Percentiles rank a stretch among this genome's conserved stretches.
These are phyloP conservation scores for Gossypium davidsonii DNA, from an alignment of 441 rosid genomes.

Conservation along the genomic window DNA sequence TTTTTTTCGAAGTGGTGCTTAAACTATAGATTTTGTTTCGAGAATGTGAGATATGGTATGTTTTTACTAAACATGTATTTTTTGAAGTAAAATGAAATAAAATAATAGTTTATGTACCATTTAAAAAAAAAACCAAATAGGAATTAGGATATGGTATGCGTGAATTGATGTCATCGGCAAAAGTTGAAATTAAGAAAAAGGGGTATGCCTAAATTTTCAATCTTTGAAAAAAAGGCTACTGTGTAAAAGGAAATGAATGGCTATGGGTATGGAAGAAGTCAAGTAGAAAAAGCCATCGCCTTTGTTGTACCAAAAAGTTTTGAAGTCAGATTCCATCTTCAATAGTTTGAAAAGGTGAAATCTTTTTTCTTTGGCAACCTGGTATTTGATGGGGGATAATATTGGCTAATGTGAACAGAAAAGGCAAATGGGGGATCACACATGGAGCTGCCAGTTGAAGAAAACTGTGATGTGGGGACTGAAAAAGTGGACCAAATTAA, in stretches of 20 bases:
- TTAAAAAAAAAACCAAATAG: too few species aligned
- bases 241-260: background rate
- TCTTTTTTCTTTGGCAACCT: background rate
- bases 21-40: too few species aligned
- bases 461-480: background rate
- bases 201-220: background rate
- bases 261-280: background rate
- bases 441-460: constrained; percentile 3
- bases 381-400: background rate
- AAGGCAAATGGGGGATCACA: background rate
- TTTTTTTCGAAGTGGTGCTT: too few species aligned
- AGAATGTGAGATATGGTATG: too few species aligned
- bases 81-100: too few species aligned
- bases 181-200: background rate
- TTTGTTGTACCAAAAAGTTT: background rate
- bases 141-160: background rate
- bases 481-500: background rate
- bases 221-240: background rate
- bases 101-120: too few species aligned
- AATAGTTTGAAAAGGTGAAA: background rate
- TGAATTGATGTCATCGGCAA: background rate
- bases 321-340: background rate
- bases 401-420: background rate
- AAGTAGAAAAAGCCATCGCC: background rate
- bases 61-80: too few species aligned